A percentile compares a stretch with the other conserved stretches of the same genome.
Evolutionary conservation across 371 early-diverging fungal species (phyloP).

Genomic region (Vavraia culicis): DNA sequence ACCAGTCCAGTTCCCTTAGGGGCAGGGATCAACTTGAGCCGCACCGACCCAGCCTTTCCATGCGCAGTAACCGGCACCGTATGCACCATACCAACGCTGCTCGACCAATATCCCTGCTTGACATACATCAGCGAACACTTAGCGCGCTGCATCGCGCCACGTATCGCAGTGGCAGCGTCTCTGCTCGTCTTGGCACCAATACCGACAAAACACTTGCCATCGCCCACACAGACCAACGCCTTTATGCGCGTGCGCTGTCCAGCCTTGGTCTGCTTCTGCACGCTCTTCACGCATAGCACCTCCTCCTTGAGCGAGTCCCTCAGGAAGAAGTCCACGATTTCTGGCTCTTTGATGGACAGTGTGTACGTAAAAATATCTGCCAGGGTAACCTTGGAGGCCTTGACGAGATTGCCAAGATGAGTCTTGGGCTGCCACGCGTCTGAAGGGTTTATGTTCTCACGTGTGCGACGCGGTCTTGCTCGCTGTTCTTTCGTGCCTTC

Average conservation of each 20-base stretch:
- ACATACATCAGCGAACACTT: slow-evolving; percentile 90
- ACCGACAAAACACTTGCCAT: slow-evolving; percentile 85
- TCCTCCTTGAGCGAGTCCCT: slow-evolving; percentile 77
- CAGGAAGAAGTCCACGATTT: slow-evolving; percentile 81
- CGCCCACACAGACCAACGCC: slow-evolving; percentile 94
- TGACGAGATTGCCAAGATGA: slow-evolving; percentile 42
- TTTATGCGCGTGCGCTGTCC: slow-evolving; percentile 99
- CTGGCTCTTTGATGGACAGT: slow-evolving; percentile 92
- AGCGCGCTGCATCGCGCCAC: slow-evolving; percentile 88
- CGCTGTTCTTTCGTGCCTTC: too few species aligned
- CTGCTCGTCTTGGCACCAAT: slow-evolving; percentile 94
- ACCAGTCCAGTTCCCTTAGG: slow-evolving; percentile 96
- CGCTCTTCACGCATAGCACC: slow-evolving; percentile 95
- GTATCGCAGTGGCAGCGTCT: slow-evolving; percentile 91
- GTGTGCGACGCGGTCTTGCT: too few species aligned
- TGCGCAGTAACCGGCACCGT: slow-evolving; percentile 92
- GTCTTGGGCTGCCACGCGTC: slow-evolving; percentile 43
- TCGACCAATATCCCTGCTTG: slow-evolving; percentile 95
- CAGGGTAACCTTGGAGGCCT: slow-evolving; percentile 47
- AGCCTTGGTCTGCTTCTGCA: slow-evolving; percentile 98
- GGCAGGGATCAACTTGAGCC: slow-evolving; percentile 76
- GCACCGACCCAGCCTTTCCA: slow-evolving; percentile 90
- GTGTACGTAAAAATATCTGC: slow-evolving; percentile 88
- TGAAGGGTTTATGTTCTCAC: too few species aligned
- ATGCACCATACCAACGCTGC: slow-evolving; percentile 80